Conservation (phyloP, 2,329 filamentous ascomycete species). For the Aspergillus novofumigatus region DNA sequence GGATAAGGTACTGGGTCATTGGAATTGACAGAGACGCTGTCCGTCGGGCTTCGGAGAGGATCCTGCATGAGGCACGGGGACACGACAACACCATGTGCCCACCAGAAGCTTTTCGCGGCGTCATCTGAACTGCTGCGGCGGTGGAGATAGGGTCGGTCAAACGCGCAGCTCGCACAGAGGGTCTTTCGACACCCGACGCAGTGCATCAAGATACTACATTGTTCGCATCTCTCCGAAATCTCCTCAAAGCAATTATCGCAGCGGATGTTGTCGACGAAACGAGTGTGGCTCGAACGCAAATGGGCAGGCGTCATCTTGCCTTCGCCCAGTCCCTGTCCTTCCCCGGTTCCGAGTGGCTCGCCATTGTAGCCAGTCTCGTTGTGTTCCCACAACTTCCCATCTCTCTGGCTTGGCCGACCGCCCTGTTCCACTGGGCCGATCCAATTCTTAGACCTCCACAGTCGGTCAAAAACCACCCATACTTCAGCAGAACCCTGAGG, state of each 20-base stretch:
- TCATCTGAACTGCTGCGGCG: constrained; percentile 11
- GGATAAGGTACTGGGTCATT: constrained; percentile 39
- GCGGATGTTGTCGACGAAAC: constrained; percentile 50
- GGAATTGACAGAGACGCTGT: constrained; percentile 32
- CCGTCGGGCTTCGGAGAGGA: constrained; percentile 29
- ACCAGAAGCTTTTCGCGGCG: constrained; percentile 49
- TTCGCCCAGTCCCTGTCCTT: constrained; percentile 43
- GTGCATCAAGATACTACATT: constrained; percentile 59
- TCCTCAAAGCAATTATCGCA: constrained; percentile 52
- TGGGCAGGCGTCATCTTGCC: constrained; percentile 54
- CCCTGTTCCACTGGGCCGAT: constrained; percentile 43
- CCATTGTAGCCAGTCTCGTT: constrained; percentile 52
- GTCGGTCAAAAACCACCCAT: constrained; percentile 59
- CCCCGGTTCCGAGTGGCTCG: constrained; percentile 51
- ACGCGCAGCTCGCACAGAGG: constrained; percentile 57
- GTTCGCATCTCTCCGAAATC: constrained; percentile 56
- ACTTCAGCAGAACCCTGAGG: constrained; percentile 54
- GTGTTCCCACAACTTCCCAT: constrained; percentile 55
- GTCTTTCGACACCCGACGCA: constrained; percentile 59
- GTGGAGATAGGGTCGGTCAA: constrained; percentile 49
- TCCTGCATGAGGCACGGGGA: constrained; percentile 59
- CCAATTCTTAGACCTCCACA: constrained; percentile 58
- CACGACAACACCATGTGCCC: constrained; percentile 53
- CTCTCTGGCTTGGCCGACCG: constrained; percentile 32
- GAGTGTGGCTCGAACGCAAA: constrained; percentile 49